Evolutionary conservation across 441 rosid genomes (phyloP), one percentile per base, ranked within the genome.

Genomic region (Gossypium lobatum): DNA sequence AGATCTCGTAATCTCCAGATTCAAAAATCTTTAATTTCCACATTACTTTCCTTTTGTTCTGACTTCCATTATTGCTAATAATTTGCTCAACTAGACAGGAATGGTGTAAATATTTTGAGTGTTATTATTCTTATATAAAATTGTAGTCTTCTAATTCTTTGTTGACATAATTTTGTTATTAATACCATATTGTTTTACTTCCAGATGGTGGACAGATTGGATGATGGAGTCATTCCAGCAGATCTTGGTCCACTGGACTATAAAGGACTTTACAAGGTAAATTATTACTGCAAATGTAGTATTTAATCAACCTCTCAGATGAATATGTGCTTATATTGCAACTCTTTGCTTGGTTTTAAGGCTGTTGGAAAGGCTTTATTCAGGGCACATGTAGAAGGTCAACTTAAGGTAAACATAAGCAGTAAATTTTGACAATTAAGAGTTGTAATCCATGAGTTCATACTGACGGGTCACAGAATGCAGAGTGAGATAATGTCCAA

Each of bases 381-480:
- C 83, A 87, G 97, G 82, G 98, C 98, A 70, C 98, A 95, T 75
- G 97, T 93, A 28, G 97, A 95, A 86, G 98, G 98, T 55, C 97
- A 85, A 82, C 93, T 95, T 70, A 95, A 95, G 98, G 98, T 95
- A 79, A 72, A 61, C 79, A 62, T 60, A 37, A 75, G 13, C 23
- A 2, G 23, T 55, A 73, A 21, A 69, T 9, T 72, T 31, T 37
- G 39, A 55, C 26, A 76, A 20, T 77, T 46, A 20, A 28, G 50
- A 17, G 3, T 63, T 42, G 28, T 66, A 63, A 53, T 78, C 60
- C 66, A 42, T n/a, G 58, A 66, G 53, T n/a, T 79, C 71, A 11
- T 61, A 65, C 67, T 79, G 26, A 78, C 37, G 61, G 42, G 39
- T 53, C 73, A 45, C 70, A 73, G 66, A 78, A 21, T 82, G 52